phyloP scores from a whole-genome alignment of 1,139 yeast species.

The Hemisphaericaspora subhashii region DNA sequence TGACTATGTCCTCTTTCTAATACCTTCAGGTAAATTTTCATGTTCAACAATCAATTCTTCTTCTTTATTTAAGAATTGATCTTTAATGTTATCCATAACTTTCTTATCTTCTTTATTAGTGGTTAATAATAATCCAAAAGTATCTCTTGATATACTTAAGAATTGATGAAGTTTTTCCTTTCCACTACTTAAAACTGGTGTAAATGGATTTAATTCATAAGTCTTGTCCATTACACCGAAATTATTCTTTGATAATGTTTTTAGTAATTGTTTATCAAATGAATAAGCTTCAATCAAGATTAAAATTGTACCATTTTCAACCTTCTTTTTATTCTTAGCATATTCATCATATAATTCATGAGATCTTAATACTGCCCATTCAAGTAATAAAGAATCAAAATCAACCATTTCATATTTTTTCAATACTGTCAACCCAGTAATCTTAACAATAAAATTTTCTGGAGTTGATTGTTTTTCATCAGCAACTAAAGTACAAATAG shows the following conservation, averaged over 20 bases:
- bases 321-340: slow-evolving; percentile 22
- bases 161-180: slow-evolving; percentile 21
- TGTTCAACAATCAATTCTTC: slow-evolving; percentile 4
- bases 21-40: slow-evolving; percentile 1
- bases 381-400: slow-evolving; percentile 58
- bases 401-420: slow-evolving; percentile 65
- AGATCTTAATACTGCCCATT: slow-evolving; percentile 57
- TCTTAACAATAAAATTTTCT: slow-evolving; percentile 43
- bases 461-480: slow-evolving; percentile 36
- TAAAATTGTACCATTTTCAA: slow-evolving; percentile 34
- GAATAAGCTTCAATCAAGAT: slow-evolving; percentile 47
- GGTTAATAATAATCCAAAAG: slow-evolving; percentile 46
- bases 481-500: slow-evolving; percentile 48
- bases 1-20: slow-evolving; percentile 12
- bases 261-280: slow-evolving; percentile 44
- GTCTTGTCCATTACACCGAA: slow-evolving; percentile 25
- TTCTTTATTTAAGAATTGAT: slow-evolving; percentile 6
- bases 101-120: slow-evolving; percentile 17
- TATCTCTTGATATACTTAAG: slow-evolving; percentile 47
- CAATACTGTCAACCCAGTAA: slow-evolving; percentile 62
- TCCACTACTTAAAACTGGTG: slow-evolving; percentile 5
- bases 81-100: slow-evolving; percentile 7
- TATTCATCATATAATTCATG: slow-evolving; percentile 38
- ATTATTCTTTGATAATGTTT: slow-evolving; percentile 28
- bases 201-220: slow-evolving; percentile 32